Evolutionary conservation across 805 yeast species (phyloP).

Genomic region (Blastobotrys terrestris): DNA sequence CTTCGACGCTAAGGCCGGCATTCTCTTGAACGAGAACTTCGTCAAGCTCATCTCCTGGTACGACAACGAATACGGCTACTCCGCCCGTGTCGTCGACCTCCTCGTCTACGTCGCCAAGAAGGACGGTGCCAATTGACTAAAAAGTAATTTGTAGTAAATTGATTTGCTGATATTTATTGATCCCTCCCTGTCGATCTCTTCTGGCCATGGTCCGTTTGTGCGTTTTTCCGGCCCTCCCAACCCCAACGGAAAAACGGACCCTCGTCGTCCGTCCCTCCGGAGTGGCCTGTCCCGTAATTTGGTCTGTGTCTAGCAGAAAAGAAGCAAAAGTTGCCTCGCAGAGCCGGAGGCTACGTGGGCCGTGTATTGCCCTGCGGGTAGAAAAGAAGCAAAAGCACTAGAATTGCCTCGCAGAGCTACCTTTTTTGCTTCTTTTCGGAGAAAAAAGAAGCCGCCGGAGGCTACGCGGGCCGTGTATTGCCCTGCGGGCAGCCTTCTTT

Average conservation of each 20-base stretch:
- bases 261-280: background rate
- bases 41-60: slow-evolving; percentile 92
- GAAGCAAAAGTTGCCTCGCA: background rate
- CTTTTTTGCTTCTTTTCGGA: too few species aligned
- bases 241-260: background rate
- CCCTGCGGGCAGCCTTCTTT: too few species aligned
- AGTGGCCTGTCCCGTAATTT: too few species aligned
- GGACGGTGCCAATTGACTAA: slow-evolving; percentile 21
- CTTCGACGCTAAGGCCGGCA: slow-evolving; percentile 90
- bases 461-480: too few species aligned
- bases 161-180: background rate
- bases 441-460: too few species aligned
- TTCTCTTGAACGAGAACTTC: slow-evolving; percentile 77
- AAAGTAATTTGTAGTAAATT: background rate
- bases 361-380: too few species aligned
- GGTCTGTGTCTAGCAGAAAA: too few species aligned
- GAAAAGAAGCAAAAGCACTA: too few species aligned
- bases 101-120: slow-evolving; percentile 64
- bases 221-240: background rate
- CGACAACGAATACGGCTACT: slow-evolving; percentile 95
- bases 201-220: too few species aligned
- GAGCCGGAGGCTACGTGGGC: too few species aligned
- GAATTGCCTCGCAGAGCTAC: too few species aligned
- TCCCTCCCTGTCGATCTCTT: background rate
- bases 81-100: slow-evolving; percentile 92